Conservation (phyloP, 441 rosid species). For the Bruguiera hainesii region DNA sequence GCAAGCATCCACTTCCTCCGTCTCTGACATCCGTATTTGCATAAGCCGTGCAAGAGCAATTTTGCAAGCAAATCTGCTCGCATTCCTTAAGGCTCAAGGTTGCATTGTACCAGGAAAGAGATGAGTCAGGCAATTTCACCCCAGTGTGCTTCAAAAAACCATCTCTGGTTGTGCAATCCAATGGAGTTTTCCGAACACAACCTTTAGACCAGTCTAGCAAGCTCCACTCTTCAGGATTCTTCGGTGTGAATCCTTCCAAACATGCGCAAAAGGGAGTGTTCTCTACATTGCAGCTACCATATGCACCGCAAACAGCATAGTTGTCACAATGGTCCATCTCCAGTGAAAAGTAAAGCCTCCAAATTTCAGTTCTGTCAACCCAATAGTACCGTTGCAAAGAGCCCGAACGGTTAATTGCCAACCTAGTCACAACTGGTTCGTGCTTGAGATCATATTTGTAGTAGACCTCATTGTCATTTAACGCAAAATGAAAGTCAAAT, state of each 20-base stretch:
- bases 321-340: conserved; percentile 37
- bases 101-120: conserved; percentile 21
- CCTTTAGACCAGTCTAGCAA: conserved; percentile 54
- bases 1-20: conserved; percentile 56
- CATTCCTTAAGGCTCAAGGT: conserved; percentile 43
- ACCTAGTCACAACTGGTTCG: conserved; percentile 14
- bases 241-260: conserved; percentile 53
- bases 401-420: conserved; percentile 38
- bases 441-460: conserved; percentile 15
- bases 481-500: conserved; percentile 32
- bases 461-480: conserved; percentile 32
- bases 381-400: conserved; percentile 35
- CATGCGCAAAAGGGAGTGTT: conserved; percentile 43
- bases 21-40: conserved; percentile 37
- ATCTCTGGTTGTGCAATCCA: background rate
- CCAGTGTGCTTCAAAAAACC: conserved; percentile 32
- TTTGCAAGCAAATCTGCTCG: conserved; percentile 35
- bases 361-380: conserved; percentile 31
- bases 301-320: conserved; percentile 63
- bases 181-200: conserved; percentile 41
- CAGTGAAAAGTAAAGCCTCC: conserved; percentile 42
- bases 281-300: conserved; percentile 43
- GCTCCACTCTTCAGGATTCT: conserved; percentile 32
- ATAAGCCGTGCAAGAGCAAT: conserved; percentile 62
- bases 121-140: conserved; percentile 56